phyloP scores from a whole-genome alignment of 2,329 filamentous ascomycete species.

The Plectosphaerella plurivora region DNA sequence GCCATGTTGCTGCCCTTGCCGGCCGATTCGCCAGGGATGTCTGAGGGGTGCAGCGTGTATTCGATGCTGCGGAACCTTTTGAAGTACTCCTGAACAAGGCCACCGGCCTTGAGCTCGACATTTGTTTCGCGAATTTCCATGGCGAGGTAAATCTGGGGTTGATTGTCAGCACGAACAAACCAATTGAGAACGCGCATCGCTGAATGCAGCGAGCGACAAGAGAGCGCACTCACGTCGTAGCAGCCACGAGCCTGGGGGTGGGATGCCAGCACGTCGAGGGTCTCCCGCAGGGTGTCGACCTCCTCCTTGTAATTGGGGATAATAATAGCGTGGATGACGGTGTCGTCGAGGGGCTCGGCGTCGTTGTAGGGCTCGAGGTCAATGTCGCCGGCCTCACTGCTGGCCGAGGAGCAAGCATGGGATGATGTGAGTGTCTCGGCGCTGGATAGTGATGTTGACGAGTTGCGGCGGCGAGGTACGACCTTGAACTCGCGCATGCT shows the following conservation, averaged over 20 bases:
- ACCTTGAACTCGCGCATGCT: slow-evolving; percentile 43
- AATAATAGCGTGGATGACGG: slow-evolving; percentile 61
- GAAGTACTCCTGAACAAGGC: slow-evolving; percentile 57
- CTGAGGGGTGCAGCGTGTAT: slow-evolving; percentile 62
- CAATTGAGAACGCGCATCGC: not conserved
- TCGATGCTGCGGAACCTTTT: slow-evolving; percentile 63
- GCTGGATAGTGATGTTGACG: slow-evolving; percentile 51
- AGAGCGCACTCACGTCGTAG: slow-evolving; percentile 59
- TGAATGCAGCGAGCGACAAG: not conserved
- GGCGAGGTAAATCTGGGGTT: slow-evolving; percentile 59
- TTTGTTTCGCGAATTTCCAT: slow-evolving; percentile 67
- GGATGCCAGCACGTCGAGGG: slow-evolving; percentile 62
- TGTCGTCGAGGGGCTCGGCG: slow-evolving; percentile 32
- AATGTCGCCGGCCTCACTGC: slow-evolving; percentile 47
- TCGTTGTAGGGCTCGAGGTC: slow-evolving; percentile 44
- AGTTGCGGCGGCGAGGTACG: slow-evolving; percentile 43
- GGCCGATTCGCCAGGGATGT: slow-evolving; percentile 63
- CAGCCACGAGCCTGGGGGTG: slow-evolving; percentile 58
- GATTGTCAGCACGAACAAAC: slow-evolving; percentile 9
- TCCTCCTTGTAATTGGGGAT: slow-evolving; percentile 75
- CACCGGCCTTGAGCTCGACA: slow-evolving; percentile 56
- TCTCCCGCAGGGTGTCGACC: slow-evolving; percentile 62
- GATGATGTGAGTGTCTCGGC: slow-evolving; percentile 48
- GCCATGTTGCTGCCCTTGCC: slow-evolving; percentile 73
- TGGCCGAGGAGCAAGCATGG: slow-evolving; percentile 40